Evolutionary conservation across 768 basidiomycete species (phyloP), one percentile per base, ranked within the genome.

Genomic region (Thelephora ganbajun): DNA sequence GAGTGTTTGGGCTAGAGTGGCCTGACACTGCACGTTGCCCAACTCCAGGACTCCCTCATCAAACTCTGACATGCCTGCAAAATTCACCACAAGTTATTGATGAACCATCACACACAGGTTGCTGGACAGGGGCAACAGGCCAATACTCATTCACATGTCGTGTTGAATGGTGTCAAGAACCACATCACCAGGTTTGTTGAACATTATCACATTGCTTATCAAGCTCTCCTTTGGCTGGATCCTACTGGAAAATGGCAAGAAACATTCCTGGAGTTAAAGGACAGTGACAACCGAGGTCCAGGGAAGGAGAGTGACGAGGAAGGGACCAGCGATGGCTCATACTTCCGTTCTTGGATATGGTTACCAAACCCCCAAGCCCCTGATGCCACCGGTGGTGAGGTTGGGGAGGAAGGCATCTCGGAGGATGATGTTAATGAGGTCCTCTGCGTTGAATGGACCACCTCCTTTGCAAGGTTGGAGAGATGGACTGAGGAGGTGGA

Each of bases 401-500:
- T 19, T n/a, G 35, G 26, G 11, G n/a, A 22, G 13, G 16, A 33
- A 11, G 39, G 44, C 16, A 33, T 33, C n/a, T 36, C 35, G 14
- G 37, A 42, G 13, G 39, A 33, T 43, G 39, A 48, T 22, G 47
- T 20, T 11, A 18, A 22, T n/a, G 18, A 44, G 45, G 52, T 16
- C 30, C 33, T 51, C 19, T 41, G 50, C 5, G 47, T 48, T 14
- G 51, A 53, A 19, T 53, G 52, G 52, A 37, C 43, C 7, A 20
- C 43, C 45, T 11, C 33, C 5, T 34, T 41, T 16, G 51, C 53
- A 1, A 37, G 49, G 1, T 16, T 20, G 3, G 19, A 43, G 3
- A 22, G 52, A 1, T 54, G 53, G 53, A 23, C 36, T 5, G 51
- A 54, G 39, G 52, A 54, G 16, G 45, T 50, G 6, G 5, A 22